Evolutionary conservation across 2,329 filamentous ascomycete genomes (phyloP).

Genomic region (Didymella lethalis): DNA sequence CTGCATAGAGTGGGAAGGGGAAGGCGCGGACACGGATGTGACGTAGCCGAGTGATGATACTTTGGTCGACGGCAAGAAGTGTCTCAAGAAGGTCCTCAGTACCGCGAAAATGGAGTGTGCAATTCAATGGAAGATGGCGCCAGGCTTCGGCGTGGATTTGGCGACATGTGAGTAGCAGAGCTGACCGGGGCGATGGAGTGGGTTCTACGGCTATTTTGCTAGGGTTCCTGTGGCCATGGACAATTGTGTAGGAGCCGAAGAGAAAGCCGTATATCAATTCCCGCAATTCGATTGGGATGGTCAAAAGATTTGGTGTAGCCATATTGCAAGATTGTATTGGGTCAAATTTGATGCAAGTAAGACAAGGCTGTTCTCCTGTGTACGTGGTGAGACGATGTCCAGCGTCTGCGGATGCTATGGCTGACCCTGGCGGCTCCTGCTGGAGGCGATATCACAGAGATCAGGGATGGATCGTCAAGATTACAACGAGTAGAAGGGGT

Average conservation of each 20-base stretch:
- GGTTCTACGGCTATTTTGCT: slow-evolving; percentile 3
- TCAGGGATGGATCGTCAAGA: background rate
- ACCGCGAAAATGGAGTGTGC: slow-evolving; percentile 43
- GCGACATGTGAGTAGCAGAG: slow-evolving; percentile 43
- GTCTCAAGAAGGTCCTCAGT: slow-evolving; percentile 47
- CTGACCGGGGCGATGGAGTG: slow-evolving; percentile 35
- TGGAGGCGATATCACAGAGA: background rate
- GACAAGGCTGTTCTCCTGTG: slow-evolving; percentile 2
- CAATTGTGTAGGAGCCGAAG: slow-evolving; percentile 42
- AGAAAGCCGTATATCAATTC: slow-evolving; percentile 47
- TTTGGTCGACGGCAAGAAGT: slow-evolving; percentile 41
- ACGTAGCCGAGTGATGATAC: slow-evolving; percentile 43
- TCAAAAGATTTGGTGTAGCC: slow-evolving; percentile 37
- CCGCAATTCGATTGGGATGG: slow-evolving; percentile 44
- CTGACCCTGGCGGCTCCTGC: background rate
- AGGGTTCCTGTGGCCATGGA: slow-evolving; percentile 38
- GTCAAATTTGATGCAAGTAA: slow-evolving; percentile 13
- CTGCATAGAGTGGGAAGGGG: slow-evolving; percentile 44
- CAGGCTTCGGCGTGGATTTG: slow-evolving; percentile 44
- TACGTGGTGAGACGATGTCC: slow-evolving; percentile 1
- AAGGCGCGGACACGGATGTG: slow-evolving; percentile 44
- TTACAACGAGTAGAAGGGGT: background rate
- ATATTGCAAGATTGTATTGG: slow-evolving; percentile 4
- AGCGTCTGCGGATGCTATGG: background rate
- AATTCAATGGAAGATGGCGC: slow-evolving; percentile 44